Evolutionary conservation across 768 basidiomycete species (phyloP).

Genomic region (Mycena chlorophos): DNA sequence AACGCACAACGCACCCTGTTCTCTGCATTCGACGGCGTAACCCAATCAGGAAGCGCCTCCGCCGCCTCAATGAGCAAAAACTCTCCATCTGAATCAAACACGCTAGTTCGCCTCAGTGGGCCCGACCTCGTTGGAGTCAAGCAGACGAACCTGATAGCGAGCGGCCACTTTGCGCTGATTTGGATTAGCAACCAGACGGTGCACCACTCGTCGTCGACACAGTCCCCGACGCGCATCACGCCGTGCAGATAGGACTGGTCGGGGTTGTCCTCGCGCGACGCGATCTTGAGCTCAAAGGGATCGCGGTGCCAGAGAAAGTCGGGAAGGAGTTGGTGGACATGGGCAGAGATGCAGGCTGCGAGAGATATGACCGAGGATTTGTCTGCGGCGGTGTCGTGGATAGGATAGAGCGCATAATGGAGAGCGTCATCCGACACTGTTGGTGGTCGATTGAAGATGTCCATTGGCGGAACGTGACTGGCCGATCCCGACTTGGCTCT

Average conservation of each 20-base stretch:
- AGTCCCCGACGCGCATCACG: constrained; percentile 89
- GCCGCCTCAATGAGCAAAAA: constrained; percentile 97
- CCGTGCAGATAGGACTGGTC: constrained; percentile 71
- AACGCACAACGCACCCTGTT: constrained; percentile 75
- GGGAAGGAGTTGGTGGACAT: constrained; percentile 54
- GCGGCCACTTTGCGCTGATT: constrained; percentile 75
- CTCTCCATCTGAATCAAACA: constrained; percentile 91
- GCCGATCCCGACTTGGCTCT: too few species aligned
- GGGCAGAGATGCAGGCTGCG: constrained; percentile 63
- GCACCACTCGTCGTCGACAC: constrained; percentile 98
- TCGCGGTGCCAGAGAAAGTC: constrained; percentile 84
- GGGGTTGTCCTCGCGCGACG: constrained; percentile 42
- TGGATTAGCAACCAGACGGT: constrained; percentile 85
- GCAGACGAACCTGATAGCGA: constrained; percentile 68
- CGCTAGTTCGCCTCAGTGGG: constrained; percentile 38
- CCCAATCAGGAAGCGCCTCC: constrained; percentile 84
- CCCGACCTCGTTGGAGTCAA: not conserved
- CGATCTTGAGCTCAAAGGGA: constrained; percentile 74
- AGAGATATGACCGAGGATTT: constrained; percentile 62
- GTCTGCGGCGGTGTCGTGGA: constrained; percentile 51
- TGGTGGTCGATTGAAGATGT: constrained; percentile 74
- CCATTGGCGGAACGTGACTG: too few species aligned
- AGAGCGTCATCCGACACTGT: constrained; percentile 86
- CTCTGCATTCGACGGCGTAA: constrained; percentile 85
- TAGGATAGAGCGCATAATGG: constrained; percentile 75